Evolutionary conservation across 805 yeast species (phyloP).

Genomic region (Suhomyces tanzawaensis): DNA sequence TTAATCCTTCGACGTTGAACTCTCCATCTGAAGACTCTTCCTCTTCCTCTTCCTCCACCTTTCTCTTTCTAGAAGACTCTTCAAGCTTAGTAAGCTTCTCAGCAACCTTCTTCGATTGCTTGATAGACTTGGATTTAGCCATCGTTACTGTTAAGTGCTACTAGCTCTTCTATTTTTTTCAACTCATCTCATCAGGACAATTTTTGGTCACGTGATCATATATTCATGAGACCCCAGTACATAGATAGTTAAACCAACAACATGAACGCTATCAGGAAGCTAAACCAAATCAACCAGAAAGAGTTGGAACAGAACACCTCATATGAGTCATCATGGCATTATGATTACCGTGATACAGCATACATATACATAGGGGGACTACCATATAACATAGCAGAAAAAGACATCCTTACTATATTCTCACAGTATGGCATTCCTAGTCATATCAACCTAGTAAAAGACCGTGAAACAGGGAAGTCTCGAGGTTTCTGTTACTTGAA

Average conservation of each 20-base stretch:
- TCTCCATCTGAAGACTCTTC: slow-evolving; percentile 30
- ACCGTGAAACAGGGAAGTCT: slow-evolving; percentile 57
- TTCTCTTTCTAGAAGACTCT: slow-evolving; percentile 10
- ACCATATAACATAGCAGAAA: slow-evolving; percentile 62
- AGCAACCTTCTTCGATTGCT: slow-evolving; percentile 4
- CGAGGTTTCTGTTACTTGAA: slow-evolving; percentile 79
- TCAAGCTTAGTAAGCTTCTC: not conserved
- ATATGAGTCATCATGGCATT: slow-evolving; percentile 81
- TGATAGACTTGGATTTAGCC: slow-evolving; percentile 8
- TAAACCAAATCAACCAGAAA: slow-evolving; percentile 57
- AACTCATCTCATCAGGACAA: slow-evolving; percentile 5
- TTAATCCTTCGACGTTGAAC: slow-evolving; percentile 35
- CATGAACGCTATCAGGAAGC: slow-evolving; percentile 42
- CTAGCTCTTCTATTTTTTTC: slow-evolving; percentile 4
- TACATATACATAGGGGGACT: slow-evolving; percentile 77
- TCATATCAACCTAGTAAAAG: slow-evolving; percentile 66
- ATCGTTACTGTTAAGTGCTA: slow-evolving; percentile 1
- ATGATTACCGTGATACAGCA: slow-evolving; percentile 73
- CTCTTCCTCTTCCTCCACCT: slow-evolving; percentile 17
- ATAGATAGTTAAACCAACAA: not conserved
- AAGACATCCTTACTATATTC: slow-evolving; percentile 73
- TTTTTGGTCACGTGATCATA: slow-evolving; percentile 1
- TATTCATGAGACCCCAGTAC: too few relatives aligned
- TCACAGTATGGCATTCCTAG: slow-evolving; percentile 90
- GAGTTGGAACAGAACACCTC: slow-evolving; percentile 65